These are phyloP conservation scores for Pleurotus giganteus DNA, from an alignment of 768 basidiomycete species.

Conservation along the genomic window DNA sequence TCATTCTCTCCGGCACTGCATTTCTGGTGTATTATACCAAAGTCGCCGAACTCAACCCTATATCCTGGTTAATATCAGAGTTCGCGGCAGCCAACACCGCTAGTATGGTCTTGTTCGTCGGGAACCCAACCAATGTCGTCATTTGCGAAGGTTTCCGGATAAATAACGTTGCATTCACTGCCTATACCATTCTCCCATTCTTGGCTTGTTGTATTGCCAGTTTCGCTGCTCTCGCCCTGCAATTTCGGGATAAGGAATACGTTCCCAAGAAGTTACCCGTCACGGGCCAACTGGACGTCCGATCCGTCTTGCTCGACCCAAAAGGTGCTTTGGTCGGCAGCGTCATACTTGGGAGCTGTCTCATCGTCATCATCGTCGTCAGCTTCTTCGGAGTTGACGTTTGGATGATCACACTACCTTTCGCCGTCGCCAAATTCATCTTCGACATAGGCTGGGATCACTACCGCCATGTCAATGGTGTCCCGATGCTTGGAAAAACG, in stretches of 20 bases:
- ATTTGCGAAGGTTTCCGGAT: constrained; percentile 84
- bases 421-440: constrained; percentile 67
- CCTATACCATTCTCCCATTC: constrained; percentile 82
- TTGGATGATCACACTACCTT: constrained; percentile 83
- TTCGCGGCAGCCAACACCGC: constrained; percentile 82
- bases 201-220: constrained; percentile 65
- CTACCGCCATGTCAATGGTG: constrained; percentile 36
- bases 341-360: constrained; percentile 59
- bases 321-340: constrained; percentile 74
- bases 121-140: constrained; percentile 94
- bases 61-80: constrained; percentile 71
- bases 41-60: constrained; percentile 54
- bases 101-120: constrained; percentile 73
- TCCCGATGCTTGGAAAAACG: constrained; percentile 19
- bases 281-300: constrained; percentile 42
- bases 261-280: constrained; percentile 46
- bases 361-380: constrained; percentile 73
- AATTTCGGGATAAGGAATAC: constrained; percentile 55
- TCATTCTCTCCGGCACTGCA: constrained; percentile 88
- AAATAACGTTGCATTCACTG: constrained; percentile 76
- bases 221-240: constrained; percentile 52
- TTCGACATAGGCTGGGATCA: constrained; percentile 66
- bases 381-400: constrained; percentile 77
- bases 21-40: constrained; percentile 88
- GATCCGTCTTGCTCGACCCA: constrained; percentile 69